Conservation (phyloP, 1,139 yeast species). For the Diutina catenulata region DNA sequence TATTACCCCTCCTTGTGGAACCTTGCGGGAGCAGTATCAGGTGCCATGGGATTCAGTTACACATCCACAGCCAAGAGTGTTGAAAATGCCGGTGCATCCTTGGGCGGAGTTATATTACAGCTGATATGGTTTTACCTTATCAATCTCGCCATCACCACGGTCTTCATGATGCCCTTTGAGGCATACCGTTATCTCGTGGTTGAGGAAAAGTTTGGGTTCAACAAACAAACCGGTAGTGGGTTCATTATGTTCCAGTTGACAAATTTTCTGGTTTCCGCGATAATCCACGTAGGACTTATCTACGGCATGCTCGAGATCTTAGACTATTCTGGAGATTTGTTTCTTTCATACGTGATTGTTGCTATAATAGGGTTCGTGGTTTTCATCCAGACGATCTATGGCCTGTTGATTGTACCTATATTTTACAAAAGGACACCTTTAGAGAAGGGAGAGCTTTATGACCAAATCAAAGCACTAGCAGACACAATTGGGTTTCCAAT, state of each 20-base stretch:
- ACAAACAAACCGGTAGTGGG: conserved; percentile 60
- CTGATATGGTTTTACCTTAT: conserved; percentile 48
- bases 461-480: conserved; percentile 73
- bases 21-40: conserved; percentile 33
- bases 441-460: conserved; percentile 80
- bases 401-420: conserved; percentile 79
- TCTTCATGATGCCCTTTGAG: conserved; percentile 52
- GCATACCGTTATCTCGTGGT: conserved; percentile 76
- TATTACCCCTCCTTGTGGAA: conserved; percentile 62
- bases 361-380: conserved; percentile 64
- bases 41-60: too few relatives aligned
- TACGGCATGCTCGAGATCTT: conserved; percentile 73
- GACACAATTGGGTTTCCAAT: conserved; percentile 70
- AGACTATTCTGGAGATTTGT: conserved; percentile 66
- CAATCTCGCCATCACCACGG: conserved; percentile 23
- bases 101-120: conserved; percentile 45
- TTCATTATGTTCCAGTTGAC: conserved; percentile 70
- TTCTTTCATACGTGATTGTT: conserved; percentile 67
- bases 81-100: conserved; percentile 14
- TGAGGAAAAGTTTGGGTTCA: conserved; percentile 89
- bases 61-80: conserved; percentile 10
- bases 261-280: conserved; percentile 37
- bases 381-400: conserved; percentile 59
- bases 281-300: conserved; percentile 60
- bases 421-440: conserved; percentile 87